Evolutionary conservation across 148 eudicot genomes (phyloP).

Genomic region (Suaeda aralocaspica): DNA sequence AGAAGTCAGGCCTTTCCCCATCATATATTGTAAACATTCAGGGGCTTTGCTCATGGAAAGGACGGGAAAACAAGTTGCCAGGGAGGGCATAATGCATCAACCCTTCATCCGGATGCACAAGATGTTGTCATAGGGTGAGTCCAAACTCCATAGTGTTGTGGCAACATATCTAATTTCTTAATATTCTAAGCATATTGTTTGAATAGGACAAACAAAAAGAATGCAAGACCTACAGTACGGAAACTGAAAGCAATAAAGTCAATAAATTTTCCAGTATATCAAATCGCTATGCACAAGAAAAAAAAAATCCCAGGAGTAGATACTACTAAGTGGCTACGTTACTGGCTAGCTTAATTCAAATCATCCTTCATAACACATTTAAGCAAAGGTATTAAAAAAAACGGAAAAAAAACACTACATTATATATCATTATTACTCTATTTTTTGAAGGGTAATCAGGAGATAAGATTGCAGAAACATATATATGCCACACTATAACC

Average conservation of each 20-base stretch:
- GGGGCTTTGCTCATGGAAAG: too few species aligned
- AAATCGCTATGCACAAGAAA: neutral
- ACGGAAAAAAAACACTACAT: slow-evolving; percentile 5
- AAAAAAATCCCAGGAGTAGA: neutral
- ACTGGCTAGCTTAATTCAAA: neutral
- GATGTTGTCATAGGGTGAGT: neutral
- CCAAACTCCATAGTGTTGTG: neutral
- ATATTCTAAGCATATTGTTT: neutral
- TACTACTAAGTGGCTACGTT: neutral
- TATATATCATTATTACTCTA: neutral
- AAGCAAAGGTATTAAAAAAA: too few species aligned
- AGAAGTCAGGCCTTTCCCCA: neutral
- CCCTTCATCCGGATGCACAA: neutral
- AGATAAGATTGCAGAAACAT: too few species aligned
- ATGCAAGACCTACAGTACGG: neutral
- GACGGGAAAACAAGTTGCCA: neutral
- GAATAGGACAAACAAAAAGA: neutral
- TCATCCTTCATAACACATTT: neutral
- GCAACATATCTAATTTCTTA: neutral
- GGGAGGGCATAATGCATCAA: neutral
- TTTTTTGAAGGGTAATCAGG: too few species aligned
- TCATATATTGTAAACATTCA: neutral
- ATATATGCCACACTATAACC: neutral
- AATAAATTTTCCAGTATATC: neutral
- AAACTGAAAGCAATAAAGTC: neutral